phyloP scores from a whole-genome alignment of 1,284 basidiomycete species.

The Rhodotorula mucilaginosa region DNA sequence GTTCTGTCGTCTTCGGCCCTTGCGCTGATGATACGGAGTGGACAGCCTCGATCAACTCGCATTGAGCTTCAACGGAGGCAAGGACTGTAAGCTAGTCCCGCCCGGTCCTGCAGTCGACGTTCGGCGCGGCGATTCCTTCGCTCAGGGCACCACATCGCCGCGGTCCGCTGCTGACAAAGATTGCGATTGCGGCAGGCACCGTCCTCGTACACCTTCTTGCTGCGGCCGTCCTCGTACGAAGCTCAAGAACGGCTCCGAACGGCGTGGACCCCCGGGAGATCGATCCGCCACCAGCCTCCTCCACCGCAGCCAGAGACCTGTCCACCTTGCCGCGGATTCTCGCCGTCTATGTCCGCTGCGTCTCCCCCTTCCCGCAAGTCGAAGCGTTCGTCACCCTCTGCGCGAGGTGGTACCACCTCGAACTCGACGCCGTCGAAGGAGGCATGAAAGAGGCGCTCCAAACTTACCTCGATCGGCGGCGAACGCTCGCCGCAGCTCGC shows the following conservation, averaged over 20 bases:
- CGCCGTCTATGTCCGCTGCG: constrained; percentile 79
- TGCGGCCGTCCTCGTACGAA: constrained; percentile 58
- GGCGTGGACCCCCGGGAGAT: no score
- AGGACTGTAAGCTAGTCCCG: constrained; percentile 71
- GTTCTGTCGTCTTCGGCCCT: neutral
- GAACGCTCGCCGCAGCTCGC: neutral
- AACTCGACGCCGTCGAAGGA: constrained; percentile 71
- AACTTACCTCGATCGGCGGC: constrained; percentile 63
- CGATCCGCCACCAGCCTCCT: constrained; percentile 40
- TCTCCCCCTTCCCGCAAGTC: constrained; percentile 78
- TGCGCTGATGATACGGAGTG: neutral
- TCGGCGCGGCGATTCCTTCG: neutral
- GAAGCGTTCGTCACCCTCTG: constrained; percentile 77
- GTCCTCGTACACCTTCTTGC: constrained; percentile 88
- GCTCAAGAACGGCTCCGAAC: no score
- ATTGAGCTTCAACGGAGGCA: constrained; percentile 96
- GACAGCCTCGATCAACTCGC: constrained; percentile 28
- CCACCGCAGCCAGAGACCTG: constrained; percentile 7
- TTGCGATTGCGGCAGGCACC: constrained; percentile 62
- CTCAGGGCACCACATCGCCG: neutral
- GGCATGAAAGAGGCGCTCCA: constrained; percentile 80
- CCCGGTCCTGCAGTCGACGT: neutral
- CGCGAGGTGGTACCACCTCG: constrained; percentile 68
- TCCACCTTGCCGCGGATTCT: constrained; percentile 27
- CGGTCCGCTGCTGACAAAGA: neutral